A percentile compares a stretch with the other conserved stretches of the same genome.
These are phyloP conservation scores for Iris pallida DNA, from an alignment of 116 monocot genomes.

Conservation along the genomic window DNA sequence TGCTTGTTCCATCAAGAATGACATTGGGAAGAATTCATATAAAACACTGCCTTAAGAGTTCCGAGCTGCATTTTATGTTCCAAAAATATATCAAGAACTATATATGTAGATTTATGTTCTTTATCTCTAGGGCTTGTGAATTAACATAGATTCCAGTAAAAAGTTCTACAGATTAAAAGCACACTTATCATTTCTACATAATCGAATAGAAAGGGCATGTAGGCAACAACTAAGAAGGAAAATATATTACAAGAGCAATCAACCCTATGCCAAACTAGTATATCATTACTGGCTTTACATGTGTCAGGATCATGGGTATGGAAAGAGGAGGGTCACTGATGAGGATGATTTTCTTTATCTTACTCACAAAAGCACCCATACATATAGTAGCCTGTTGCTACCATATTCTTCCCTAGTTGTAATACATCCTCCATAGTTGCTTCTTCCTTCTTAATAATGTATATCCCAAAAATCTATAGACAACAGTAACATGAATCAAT, in stretches of 20 bases:
- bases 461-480: conserved; percentile 88
- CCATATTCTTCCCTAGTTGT: conserved; percentile 81
- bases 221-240: neutral
- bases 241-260: neutral
- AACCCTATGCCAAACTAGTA: neutral
- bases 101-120: neutral
- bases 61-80: neutral
- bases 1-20: conserved; percentile 89
- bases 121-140: neutral
- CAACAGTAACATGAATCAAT: conserved; percentile 3
- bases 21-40: conserved; percentile 94
- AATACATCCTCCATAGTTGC: conserved; percentile 69
- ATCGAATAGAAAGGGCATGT: neutral
- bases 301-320: neutral
- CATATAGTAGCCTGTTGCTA: conserved; percentile 99
- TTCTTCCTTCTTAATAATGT: conserved; percentile 54
- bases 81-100: neutral
- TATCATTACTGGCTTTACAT: neutral
- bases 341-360: neutral
- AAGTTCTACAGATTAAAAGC: neutral
- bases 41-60: conserved; percentile 47
- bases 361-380: conserved; percentile 98
- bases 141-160: neutral
- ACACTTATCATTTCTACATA: no score
- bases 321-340: neutral